Base-by-base conservation (phyloP, 2,329 filamentous ascomycete species). In the Verticillium isaacii region DNA sequence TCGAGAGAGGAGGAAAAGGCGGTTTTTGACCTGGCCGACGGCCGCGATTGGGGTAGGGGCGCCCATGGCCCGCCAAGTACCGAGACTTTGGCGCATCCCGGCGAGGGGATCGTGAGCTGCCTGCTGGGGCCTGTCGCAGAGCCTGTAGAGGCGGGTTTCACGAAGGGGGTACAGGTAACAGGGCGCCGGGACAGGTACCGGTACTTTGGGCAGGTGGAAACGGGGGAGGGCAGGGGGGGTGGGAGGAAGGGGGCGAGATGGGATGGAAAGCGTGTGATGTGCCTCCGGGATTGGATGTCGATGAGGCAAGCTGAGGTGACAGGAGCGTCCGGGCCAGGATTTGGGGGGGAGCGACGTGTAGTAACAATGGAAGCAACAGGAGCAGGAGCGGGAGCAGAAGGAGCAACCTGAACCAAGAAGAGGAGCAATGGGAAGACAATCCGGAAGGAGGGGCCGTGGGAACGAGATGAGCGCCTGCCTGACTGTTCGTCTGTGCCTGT, bases 51-150 rank as follows among this genome's bases (percentile, higher is more conserved):
- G 45, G 45, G 45, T 52, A 52, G 45, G n/a, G 45, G 19, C 45
- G 19, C 45, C 45, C 45, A 52, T 19, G 45, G 54, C 54, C 15
- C 14, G 54, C 54, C 54, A 56, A 56, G 54, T 34, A 56, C 54
- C 54, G 54, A 32, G 54, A 56, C 54, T 56, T 56, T 56, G 54
- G 54, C 54, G 25, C 54, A 56, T 34, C 54, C 54, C 25, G 54
- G 54, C 32, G 32, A 56, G 54, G 54, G 54, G 54, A 34, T 32
- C 54, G 54, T 56, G 32, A 56, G 54, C 17, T 32, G 8, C n/a
- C 11, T 17, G 14, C 32, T 32, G 54, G 54, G 54, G 25, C 54
- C 19, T 56, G 54, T 56, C 15, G 54, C 54, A 56, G 29, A 56
- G 54, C 54, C 32, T 32, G 54, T 19, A 12, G 15, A 34, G 54